Evolutionary conservation across 345 rosid genomes (phyloP).

Genomic region (Ceriops zippeliana): DNA sequence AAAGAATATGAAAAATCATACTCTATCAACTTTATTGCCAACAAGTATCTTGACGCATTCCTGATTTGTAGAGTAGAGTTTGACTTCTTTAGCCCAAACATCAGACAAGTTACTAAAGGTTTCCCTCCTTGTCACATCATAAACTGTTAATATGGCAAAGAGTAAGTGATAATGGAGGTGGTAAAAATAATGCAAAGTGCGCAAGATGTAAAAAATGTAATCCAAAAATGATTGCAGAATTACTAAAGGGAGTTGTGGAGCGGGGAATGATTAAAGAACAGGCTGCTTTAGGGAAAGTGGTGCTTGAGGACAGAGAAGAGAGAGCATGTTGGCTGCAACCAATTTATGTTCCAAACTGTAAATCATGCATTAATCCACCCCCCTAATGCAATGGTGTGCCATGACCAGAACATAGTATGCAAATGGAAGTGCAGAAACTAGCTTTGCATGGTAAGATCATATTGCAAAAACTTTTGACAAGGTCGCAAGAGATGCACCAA

Average conservation of each 20-base stretch:
- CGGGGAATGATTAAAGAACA: too few relatives aligned
- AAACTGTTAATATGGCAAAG: slow-evolving; percentile 46
- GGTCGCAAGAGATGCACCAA: not conserved
- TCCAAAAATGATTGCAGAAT: too few relatives aligned
- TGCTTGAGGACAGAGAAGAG: too few relatives aligned
- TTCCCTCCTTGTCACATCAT: slow-evolving; percentile 89
- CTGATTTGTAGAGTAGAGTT: slow-evolving; percentile 71
- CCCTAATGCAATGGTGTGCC: too few relatives aligned
- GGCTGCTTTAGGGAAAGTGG: too few relatives aligned
- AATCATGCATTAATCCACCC: too few relatives aligned
- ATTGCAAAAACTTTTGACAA: not conserved
- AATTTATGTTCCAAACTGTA: too few relatives aligned
- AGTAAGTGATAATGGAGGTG: not conserved
- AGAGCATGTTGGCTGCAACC: too few relatives aligned
- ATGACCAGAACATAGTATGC: too few relatives aligned
- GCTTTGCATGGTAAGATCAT: not conserved
- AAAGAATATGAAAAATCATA: slow-evolving; percentile 28
- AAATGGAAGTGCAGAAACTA: not conserved
- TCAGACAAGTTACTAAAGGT: slow-evolving; percentile 81
- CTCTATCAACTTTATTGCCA: slow-evolving; percentile 91
- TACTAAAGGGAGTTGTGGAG: too few relatives aligned
- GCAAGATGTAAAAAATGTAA: not conserved
- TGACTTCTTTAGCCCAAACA: slow-evolving; percentile 94
- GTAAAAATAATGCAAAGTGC: not conserved
- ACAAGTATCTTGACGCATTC: slow-evolving; percentile 92